phyloP scores from a whole-genome alignment of 495 filamentous ascomycete species.

The Xylaria flabelliformis region DNA sequence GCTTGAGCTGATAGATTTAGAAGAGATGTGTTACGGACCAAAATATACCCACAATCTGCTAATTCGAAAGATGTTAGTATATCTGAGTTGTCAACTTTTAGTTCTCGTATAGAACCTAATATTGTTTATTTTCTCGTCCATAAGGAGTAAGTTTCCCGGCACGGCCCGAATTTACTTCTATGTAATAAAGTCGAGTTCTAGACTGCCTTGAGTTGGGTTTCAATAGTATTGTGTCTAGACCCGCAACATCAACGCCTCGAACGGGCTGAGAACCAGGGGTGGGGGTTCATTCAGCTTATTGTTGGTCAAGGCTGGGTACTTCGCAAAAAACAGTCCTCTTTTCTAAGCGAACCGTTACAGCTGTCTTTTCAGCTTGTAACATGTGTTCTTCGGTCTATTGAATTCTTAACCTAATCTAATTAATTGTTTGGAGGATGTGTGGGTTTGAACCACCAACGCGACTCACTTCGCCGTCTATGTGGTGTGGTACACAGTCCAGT shows the following conservation, averaged over 20 bases:
- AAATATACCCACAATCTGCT: slow-evolving; percentile 13
- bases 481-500: neutral
- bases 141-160: neutral
- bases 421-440: neutral
- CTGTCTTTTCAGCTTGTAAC: slow-evolving; percentile 16
- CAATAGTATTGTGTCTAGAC: slow-evolving; percentile 14
- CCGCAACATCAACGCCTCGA: slow-evolving; percentile 12
- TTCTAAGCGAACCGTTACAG: slow-evolving; percentile 7
- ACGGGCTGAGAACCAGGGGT: slow-evolving; percentile 12
- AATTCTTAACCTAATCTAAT: slow-evolving; percentile 1
- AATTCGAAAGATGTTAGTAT: neutral
- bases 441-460: neutral
- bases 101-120: neutral
- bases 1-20: neutral
- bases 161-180: neutral
- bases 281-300: neutral
- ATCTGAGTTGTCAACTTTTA: neutral
- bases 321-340: neutral
- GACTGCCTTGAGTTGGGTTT: neutral
- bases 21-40: neutral
- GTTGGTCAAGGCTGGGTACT: neutral
- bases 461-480: neutral
- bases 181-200: neutral
- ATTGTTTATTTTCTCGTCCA: neutral
- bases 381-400: neutral